Evolutionary conservation across 2,329 filamentous ascomycete species (phyloP).

Genomic region (Pseudocercospora pini-densiflorae): DNA sequence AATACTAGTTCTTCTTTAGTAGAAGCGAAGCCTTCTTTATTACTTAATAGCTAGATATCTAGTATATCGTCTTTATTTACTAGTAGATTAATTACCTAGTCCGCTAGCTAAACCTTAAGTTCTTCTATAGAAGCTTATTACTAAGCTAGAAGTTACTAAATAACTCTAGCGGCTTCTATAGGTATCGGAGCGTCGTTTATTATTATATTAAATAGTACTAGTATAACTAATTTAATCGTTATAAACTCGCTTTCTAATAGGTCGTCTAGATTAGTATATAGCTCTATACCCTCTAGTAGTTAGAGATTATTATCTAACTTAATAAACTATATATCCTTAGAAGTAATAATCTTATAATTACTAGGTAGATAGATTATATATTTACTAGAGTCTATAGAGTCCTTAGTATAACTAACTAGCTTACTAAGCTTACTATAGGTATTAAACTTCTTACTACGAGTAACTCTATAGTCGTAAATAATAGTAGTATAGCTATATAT

Average conservation of each 20-base stretch:
- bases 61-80: not conserved
- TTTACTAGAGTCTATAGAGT: no score
- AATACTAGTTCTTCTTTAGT: not conserved
- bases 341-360: not conserved
- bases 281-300: not conserved
- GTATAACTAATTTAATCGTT: not conserved
- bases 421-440: not conserved
- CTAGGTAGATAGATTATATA: not conserved
- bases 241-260: not conserved
- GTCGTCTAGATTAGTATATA: not conserved
- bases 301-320: not conserved
- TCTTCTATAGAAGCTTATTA: not conserved
- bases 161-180: no score
- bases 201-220: not conserved
- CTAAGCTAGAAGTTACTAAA: not conserved
- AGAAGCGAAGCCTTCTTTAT: not conserved
- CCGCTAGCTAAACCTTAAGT: not conserved
- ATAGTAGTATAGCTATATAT: not conserved
- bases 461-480: not conserved
- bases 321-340: not conserved
- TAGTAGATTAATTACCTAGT: not conserved
- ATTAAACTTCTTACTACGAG: not conserved
- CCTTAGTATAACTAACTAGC: no score
- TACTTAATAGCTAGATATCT: not conserved
- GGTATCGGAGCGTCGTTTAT: not conserved